Conservation (phyloP, 1,139 yeast species). For the Zygosaccharomyces sapae region DNA sequence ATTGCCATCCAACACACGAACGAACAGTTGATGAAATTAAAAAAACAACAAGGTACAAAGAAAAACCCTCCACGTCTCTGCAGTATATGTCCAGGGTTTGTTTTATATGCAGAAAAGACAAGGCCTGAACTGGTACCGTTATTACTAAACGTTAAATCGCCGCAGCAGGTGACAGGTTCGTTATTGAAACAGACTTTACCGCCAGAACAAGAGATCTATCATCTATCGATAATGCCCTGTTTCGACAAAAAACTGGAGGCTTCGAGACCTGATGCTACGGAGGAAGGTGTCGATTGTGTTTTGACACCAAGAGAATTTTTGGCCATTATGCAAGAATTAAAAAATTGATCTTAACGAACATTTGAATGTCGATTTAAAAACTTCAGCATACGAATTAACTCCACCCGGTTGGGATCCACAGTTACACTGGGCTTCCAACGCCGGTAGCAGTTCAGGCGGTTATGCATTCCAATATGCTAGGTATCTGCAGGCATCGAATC, state of each 20-base stretch:
- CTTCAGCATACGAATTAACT: constrained; percentile 16
- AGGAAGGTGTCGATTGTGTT: constrained; percentile 83
- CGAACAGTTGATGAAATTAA: constrained; percentile 42
- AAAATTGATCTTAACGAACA: constrained; percentile 39
- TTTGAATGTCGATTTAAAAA: constrained; percentile 21
- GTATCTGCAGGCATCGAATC: constrained; percentile 35
- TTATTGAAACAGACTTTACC: constrained; percentile 48
- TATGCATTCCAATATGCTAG: constrained; percentile 62
- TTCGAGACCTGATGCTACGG: constrained; percentile 66
- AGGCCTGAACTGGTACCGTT: constrained; percentile 76
- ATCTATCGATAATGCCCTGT: constrained; percentile 90
- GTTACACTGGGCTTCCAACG: constrained; percentile 63
- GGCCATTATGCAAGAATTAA: constrained; percentile 58
- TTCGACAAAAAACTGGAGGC: constrained; percentile 96
- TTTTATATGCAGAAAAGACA: constrained; percentile 90
- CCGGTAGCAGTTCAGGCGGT: constrained; percentile 89
- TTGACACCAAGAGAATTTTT: constrained; percentile 85
- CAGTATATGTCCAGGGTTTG: constrained; percentile 95
- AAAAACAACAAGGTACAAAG: constrained; percentile 13
- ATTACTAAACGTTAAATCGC: constrained; percentile 67
- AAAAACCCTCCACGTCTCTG: constrained; percentile 40
- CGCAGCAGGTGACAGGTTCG: constrained; percentile 90
- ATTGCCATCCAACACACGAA: constrained; percentile 62
- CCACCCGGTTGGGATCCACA: constrained; percentile 34
- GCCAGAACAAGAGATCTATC: constrained; percentile 52